These are phyloP conservation scores for Globisporangium echinulatum DNA, from an alignment of 352 stramenopile genomes.

Conservation along the genomic window DNA sequence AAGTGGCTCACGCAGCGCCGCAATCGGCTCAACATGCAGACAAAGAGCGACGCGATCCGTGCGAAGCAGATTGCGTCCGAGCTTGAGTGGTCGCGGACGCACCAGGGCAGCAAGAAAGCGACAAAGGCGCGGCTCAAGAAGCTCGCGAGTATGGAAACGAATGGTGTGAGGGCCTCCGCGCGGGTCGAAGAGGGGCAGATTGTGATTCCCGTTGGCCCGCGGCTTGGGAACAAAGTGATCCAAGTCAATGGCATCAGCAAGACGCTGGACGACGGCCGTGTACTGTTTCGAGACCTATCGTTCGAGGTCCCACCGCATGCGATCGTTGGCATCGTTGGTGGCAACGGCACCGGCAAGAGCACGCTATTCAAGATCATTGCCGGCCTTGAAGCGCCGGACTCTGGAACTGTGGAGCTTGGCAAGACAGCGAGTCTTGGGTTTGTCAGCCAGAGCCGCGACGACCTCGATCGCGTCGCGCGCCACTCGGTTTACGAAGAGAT, in stretches of 20 bases:
- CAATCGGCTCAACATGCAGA: constrained; percentile 93
- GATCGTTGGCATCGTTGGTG: constrained; percentile 96
- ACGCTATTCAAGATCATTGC: constrained; percentile 96
- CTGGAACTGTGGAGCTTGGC: constrained; percentile 61
- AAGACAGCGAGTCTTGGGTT: constrained; percentile 79
- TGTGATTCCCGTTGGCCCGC: constrained; percentile 88
- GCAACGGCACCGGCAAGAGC: constrained; percentile 96
- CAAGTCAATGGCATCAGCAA: constrained; percentile 72
- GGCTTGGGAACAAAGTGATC: constrained; percentile 92
- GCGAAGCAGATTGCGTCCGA: constrained; percentile 91
- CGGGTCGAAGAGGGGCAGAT: constrained; percentile 84
- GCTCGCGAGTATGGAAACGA: constrained; percentile 89
- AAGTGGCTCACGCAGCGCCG: constrained; percentile 94
- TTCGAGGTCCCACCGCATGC: constrained; percentile 94
- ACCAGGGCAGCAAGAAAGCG: constrained; percentile 77
- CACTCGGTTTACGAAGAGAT: constrained; percentile 82
- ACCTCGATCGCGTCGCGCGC: constrained; percentile 58
- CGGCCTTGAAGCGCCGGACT: constrained; percentile 84
- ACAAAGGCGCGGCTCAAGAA: constrained; percentile 91
- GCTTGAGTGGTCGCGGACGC: constrained; percentile 91
- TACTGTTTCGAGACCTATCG: constrained; percentile 92
- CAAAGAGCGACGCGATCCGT: constrained; percentile 86
- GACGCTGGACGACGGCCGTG: constrained; percentile 59
- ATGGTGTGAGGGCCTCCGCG: constrained; percentile 38
- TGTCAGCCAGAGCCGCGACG: constrained; percentile 72